Evolutionary conservation across 2,329 filamentous ascomycete genomes (phyloP), one percentile per base, ranked within the genome.

Genomic region (Diaporthe batatas): DNA sequence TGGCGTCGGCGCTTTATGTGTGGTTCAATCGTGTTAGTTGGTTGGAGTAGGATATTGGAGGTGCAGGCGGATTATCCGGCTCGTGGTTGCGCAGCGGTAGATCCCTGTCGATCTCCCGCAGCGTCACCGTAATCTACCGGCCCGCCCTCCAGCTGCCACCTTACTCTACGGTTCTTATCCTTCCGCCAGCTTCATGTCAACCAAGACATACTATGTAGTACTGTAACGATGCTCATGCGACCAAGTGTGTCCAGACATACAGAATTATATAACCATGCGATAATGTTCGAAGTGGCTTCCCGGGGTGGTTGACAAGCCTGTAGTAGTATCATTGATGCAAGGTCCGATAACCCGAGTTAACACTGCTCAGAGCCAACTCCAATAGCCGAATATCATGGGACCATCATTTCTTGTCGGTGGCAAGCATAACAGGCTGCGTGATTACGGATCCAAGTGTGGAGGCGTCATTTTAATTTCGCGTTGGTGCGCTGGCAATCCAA

Each of bases 1-100:
- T 8, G 34, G 34, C 4, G 34, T 36, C 34, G 34, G 34, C 8
- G 34, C 34, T 36, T 36, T 36, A 11, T 6, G 34, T 11, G n/a
- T 11, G 34, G 6, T 11, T 36, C 8, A 10, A 36, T 36, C 34
- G 11, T 36, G 34, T 36, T 36, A 36, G 34, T 36, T 36, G 34
- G 34, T 36, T 36, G 34, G 11, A 36, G 8, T 36, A 36, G 39
- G 39, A 44, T 16, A 14, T 44, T 16, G 12, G 16, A 14, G 16
- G 39, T 44, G 39, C 39, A 5, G 39, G 14, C 58, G 58, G 58
- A 47, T 62, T 62, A 44, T 62, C 58, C 58, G 58, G 58, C 58
- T 16, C 23, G 7, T 21, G 3, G 44, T 8, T 36, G 8, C 8
- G 7, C 12, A 14, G 36, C 39, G 12, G 7, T 32, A 23, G 36